Evolutionary conservation across 495 filamentous ascomycete genomes (phyloP), one percentile per base, ranked within the genome.

Genomic region (Achaetomiella virescens): DNA sequence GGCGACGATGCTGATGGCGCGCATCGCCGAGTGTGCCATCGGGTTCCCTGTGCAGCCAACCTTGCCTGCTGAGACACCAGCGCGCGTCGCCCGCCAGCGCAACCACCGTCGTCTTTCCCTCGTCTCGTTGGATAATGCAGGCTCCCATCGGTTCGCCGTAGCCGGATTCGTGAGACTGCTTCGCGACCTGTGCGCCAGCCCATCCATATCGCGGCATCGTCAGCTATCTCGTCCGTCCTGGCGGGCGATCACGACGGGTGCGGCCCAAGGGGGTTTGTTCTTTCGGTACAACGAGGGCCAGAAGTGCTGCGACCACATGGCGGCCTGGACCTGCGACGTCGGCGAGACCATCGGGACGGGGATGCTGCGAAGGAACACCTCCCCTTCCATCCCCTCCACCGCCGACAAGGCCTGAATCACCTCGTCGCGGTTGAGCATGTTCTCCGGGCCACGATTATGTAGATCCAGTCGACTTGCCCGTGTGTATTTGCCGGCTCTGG

Each of bases 241-340:
- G 60, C 79, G 67, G 17, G 73, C 66, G n/a, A 83, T 78, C 55
- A 80, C 80, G 78, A 74, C 52, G 85, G 81, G 69, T 90, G 83
- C 59, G 90, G 78, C 46, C 89, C 82, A 65, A 90, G 79, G 31
- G 90, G 82, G 64, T 91, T n/a, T 90, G 56, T 80, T 85, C 63
- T 85, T 85, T 54, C 91, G 90, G 74, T 95, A 97, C 8, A 89
- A 76, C 6, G 87, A 84, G 0, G 93, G 95, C 93, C 93, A 98
- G 66, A 90, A 86, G 25, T 80, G 76, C 24, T 80, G 73, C 29
- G 81, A 84, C 90, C 89, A 96, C 67, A 76, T 68, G 9, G 82
- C 77, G 6, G 93, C 90, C 72, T 96, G 89, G 11, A 81, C 67
- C 20, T 78, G 68, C 18, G 85, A 91, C 21, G 86, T 84, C 0